Base-by-base conservation (phyloP, 108 stramenopile species). In the Pseudonitzschia multiseries region DNA sequence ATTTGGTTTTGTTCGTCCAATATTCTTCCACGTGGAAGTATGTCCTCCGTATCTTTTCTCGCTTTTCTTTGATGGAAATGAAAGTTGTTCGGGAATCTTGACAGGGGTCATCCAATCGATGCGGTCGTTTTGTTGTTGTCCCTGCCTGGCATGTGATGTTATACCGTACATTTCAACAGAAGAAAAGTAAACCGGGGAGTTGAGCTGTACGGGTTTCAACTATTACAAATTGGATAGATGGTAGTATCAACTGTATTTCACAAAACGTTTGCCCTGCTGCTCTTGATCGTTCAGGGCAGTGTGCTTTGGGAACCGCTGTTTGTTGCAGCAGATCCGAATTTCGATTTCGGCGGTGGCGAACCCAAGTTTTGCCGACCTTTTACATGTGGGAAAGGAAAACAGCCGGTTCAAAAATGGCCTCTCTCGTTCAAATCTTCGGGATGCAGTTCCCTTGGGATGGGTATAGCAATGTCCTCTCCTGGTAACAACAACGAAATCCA, bases 341-440 rank as follows among this genome's bases (percentile, higher is more conserved):
- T 59, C 24, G 29, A 27, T 27, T 31, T 59, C 29, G 26, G n/a
- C 57, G 57, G 56, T n/a, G 56, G 46, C 46, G 8, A 59, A 27
- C 57, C 57, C 14, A 59, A 59, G 29, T 59, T 59, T 27, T 59
- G 57, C 57, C 15, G n/a, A 27, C 57, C 57, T 52, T 61, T 33
- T 13, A 65, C 32, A 43, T 81, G 80, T 62, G 32, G 60, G 14
- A 46, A 69, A 40, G 80, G 67, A 14, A 24, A 67, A 10, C 18
- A 29, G 31, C 84, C 84, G 17, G 57, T 73, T 21, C 77, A 69
- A 20, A 81, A 79, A 65, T 79, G 66, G 62, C 78, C 69, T 15
- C 53, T 81, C 36, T 51, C 26, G 44, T 78, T 84, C 44, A 40
- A 73, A 52, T 81, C 84, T 14, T 75, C 74, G 20, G 84, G 84